These are phyloP conservation scores for Alternaria metachromatica DNA, from an alignment of 2,329 filamentous ascomycete genomes.

Conservation along the genomic window DNA sequence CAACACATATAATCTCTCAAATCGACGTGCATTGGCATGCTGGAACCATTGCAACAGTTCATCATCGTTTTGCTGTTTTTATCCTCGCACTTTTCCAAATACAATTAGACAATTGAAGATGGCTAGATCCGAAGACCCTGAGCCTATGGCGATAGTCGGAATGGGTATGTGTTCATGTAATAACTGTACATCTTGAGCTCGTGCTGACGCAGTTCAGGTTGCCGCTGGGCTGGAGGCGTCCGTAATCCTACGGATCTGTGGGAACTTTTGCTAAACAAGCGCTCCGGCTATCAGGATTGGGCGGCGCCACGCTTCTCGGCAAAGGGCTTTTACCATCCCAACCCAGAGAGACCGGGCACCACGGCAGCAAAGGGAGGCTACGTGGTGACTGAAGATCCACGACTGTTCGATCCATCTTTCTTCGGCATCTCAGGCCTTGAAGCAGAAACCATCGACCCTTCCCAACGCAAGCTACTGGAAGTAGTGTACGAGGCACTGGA, in stretches of 20 bases:
- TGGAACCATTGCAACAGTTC: neutral
- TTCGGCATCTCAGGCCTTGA: slow-evolving; percentile 35
- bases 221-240: slow-evolving; percentile 30
- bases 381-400: slow-evolving; percentile 44
- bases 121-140: slow-evolving; percentile 4
- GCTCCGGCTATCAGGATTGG: slow-evolving; percentile 32
- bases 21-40: neutral
- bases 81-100: neutral
- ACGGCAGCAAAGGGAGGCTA: slow-evolving; percentile 13
- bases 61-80: neutral
- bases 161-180: slow-evolving; percentile 19
- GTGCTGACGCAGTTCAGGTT: slow-evolving; percentile 15
- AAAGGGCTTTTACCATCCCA: slow-evolving; percentile 43
- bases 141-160: slow-evolving; percentile 37
- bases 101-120: neutral
- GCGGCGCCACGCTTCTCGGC: slow-evolving; percentile 40
- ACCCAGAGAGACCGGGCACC: slow-evolving; percentile 33
- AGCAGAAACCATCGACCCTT: slow-evolving; percentile 30
- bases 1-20: neutral
- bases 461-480: slow-evolving; percentile 42
- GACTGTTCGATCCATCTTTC: slow-evolving; percentile 46
- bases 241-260: slow-evolving; percentile 22
- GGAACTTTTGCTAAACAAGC: slow-evolving; percentile 39
- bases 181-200: neutral
- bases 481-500: slow-evolving; percentile 49